Base-by-base conservation (phyloP, 2,329 filamentous ascomycete species). In the Phyllachora maydis region DNA sequence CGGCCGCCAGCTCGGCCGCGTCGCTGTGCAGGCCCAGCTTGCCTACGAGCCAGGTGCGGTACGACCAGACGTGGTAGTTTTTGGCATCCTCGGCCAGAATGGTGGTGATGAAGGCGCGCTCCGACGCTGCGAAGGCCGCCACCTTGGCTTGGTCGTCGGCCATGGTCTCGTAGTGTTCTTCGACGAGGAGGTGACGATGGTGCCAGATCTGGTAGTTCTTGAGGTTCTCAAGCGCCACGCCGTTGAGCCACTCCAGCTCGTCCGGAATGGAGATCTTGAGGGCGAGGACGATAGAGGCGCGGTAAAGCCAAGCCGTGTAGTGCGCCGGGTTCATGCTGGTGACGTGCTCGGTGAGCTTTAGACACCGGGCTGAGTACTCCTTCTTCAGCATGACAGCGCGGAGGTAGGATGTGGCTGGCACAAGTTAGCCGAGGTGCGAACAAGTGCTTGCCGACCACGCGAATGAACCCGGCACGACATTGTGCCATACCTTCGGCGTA, bases 131-230 rank as follows among this genome's bases (percentile, higher is more conserved):
- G 24, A 79, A 59, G 11, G 43, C 54, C 9, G 65, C 52, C 28
- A 69, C 30, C 52, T 62, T 46, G 52, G 58, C 45, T 50, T 48
- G 35, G 43, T 56, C 69, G 43, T 35, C 61, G 44, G 51, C 72
- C 53, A 65, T 77, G 49, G 64, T 47, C 34, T 56, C 47, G 37
- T 56, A 56, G 36, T 65, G 52, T 32, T 59, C 45, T 34, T 74
- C 64, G 24, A 73, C 52, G 16, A 75, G 52, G n/a, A 70, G 52
- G 44, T 73, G 66, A 14, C 68, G 60, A 38, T 73, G 68, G 43
- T 74, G 68, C 78, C 88, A 98, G 46, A 98, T 98, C 51, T 98
- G 88, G 53, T 98, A 98, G 53, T 95, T 98, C 49, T 98, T 98
- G 39, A 90, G 69, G 44, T 92, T 74, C 27, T 66, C 59, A 24